These are phyloP conservation scores for Aaosphaeria arxii DNA, from an alignment of 2,329 filamentous ascomycete species.

Conservation along the genomic window DNA sequence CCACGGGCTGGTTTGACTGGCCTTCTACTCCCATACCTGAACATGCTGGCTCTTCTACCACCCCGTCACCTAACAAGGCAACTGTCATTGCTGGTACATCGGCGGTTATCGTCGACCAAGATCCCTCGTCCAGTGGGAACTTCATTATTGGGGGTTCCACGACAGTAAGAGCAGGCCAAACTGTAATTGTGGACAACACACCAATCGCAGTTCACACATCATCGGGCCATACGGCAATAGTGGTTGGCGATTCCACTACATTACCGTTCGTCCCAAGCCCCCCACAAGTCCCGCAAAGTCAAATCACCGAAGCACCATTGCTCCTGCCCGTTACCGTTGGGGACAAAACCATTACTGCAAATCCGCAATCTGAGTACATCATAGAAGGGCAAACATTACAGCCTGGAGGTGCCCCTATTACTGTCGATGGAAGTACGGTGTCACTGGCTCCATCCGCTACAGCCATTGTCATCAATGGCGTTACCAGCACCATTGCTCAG, in stretches of 20 bases:
- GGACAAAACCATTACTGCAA: slow-evolving; percentile 18
- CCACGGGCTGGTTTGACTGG: slow-evolving; percentile 14
- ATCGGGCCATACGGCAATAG: slow-evolving; percentile 14
- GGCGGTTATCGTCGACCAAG: slow-evolving; percentile 7
- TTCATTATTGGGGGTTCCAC: slow-evolving; percentile 8
- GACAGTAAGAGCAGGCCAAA: slow-evolving; percentile 11
- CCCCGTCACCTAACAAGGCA: slow-evolving; percentile 1
- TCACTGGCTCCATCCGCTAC: slow-evolving; percentile 34
- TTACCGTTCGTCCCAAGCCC: slow-evolving; percentile 3
- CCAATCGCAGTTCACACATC: slow-evolving; percentile 24
- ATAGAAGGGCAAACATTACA: slow-evolving; percentile 28
- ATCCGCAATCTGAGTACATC: slow-evolving; percentile 22
- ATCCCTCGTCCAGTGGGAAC: background rate
- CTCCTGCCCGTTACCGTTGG: slow-evolving; percentile 19
- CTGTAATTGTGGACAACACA: slow-evolving; percentile 18
- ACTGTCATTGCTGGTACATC: slow-evolving; percentile 10
- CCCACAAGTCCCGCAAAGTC: background rate
- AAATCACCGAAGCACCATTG: slow-evolving; percentile 16
- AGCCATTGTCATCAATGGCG: slow-evolving; percentile 35
- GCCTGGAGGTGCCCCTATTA: slow-evolving; percentile 33
- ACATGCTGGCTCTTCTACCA: slow-evolving; percentile 6
- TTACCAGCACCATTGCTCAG: slow-evolving; percentile 16
- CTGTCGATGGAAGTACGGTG: slow-evolving; percentile 33
- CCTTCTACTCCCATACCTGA: slow-evolving; percentile 11
- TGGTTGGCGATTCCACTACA: slow-evolving; percentile 15